Conservation (phyloP, 2,329 filamentous ascomycete species). For the Penicillium sp. region DNA sequence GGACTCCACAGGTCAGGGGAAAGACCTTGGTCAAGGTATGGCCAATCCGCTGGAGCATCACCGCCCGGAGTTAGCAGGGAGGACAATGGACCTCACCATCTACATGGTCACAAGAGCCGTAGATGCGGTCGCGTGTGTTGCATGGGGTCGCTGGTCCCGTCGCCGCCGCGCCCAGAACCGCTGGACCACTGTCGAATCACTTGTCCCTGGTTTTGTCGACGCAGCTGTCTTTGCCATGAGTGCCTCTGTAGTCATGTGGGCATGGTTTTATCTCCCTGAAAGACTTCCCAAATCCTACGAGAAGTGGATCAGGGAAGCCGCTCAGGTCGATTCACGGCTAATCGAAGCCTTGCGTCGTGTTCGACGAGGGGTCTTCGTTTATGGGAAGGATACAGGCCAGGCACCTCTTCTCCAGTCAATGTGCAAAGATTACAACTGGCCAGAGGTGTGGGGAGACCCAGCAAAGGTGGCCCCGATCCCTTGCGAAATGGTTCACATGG, state of each 20-base stretch:
- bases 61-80: conserved; percentile 57
- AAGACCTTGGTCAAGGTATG: conserved; percentile 3
- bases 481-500: conserved; percentile 82
- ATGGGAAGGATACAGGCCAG: conserved; percentile 71
- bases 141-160: conserved; percentile 56
- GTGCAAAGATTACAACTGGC: conserved; percentile 69
- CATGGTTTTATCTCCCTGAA: conserved; percentile 76
- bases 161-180: conserved; percentile 30
- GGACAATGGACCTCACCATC: conserved; percentile 78
- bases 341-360: conserved; percentile 70
- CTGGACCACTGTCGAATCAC: conserved; percentile 41
- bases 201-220: conserved; percentile 54
- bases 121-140: conserved; percentile 65
- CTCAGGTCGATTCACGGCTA: conserved; percentile 70
- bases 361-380: conserved; percentile 62
- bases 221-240: conserved; percentile 69
- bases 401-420: conserved; percentile 66
- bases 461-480: conserved; percentile 67
- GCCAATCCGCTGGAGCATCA: conserved; percentile 13
- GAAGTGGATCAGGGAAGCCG: conserved; percentile 77
- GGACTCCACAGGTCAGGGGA: conserved; percentile 3
- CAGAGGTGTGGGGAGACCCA: conserved; percentile 71
- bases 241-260: conserved; percentile 78
- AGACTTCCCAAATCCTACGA: conserved; percentile 71
- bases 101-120: conserved; percentile 71